Evolutionary conservation across 1,139 yeast species (phyloP), one percentile per base, ranked within the genome.

Genomic region (Geotrichum carabidarum): DNA sequence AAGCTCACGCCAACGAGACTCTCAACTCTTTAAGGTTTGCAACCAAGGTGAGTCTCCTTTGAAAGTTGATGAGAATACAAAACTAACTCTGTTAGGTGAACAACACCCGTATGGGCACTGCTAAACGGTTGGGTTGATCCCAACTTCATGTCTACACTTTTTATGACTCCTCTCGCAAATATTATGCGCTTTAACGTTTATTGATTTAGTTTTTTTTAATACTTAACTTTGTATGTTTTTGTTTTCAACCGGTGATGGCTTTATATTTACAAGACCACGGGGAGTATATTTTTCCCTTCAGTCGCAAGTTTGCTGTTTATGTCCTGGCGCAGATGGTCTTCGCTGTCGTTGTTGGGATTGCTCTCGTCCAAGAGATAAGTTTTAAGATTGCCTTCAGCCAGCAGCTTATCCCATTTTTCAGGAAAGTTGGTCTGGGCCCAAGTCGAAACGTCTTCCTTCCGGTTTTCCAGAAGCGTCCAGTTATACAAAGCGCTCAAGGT

Each of bases 21-120:
- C 64, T 91, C 30, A 88, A 88, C 64, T 88, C 96, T 0, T 74
- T 93, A 56, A 74, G 98, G 53, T 93, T 93, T 75, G 99, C 98
- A 0, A 80, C 90, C 6, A 88, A 89, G 61, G 76, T 71, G 34
- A 36, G 55, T 17, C n/a, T n/a, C 15, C n/a, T 22, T 15, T 45
- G 14, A n/a, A 22, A 11, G 5, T 11, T 14, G 32, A 22, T 17
- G 30, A 48, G n/a, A 15, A 15, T 18, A 11, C 31, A 17, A 27
- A 6, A 9, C 41, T n/a, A 9, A 22, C 22, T n/a, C 35, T 17
- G 18, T 14, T 43, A 52, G 55, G 55, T 53, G 8, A 71, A 71
- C 60, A 68, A 66, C 43, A 70, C 74, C 11, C 65, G 65, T 44
- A 60, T 69, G 34, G 67, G 67, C 4, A 52, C 56, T 8, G 65